phyloP scores from a whole-genome alignment of 495 filamentous ascomycete genomes.

The Penicillium antarcticum region DNA sequence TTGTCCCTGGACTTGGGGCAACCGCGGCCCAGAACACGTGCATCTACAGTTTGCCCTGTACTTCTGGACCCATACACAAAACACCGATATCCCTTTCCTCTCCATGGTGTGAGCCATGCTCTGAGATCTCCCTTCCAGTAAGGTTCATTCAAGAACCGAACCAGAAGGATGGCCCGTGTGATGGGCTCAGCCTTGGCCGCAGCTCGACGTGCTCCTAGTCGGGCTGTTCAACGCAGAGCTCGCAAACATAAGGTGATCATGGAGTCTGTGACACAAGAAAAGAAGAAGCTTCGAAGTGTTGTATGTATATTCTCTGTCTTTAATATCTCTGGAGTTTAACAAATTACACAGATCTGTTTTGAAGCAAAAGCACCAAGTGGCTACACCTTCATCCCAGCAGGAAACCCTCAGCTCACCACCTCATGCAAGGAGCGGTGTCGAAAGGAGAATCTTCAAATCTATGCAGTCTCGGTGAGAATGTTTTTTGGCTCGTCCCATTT shows the following conservation, averaged over 20 bases:
- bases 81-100: not conserved
- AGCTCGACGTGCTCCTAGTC: constrained; percentile 28
- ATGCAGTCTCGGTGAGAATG: constrained; percentile 69
- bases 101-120: constrained; percentile 4
- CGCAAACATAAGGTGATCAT: constrained; percentile 58
- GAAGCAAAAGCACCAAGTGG: constrained; percentile 63
- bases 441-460: constrained; percentile 61
- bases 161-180: constrained; percentile 36
- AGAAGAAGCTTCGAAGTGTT: constrained; percentile 55
- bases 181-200: constrained; percentile 27
- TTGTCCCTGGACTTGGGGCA: not conserved
- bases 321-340: constrained; percentile 17
- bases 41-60: not conserved
- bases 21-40: not conserved
- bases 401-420: constrained; percentile 70
- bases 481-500: not conserved
- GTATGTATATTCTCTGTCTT: constrained; percentile 38
- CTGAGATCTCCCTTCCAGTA: not conserved
- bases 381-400: constrained; percentile 80
- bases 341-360: constrained; percentile 40
- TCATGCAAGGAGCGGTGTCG: constrained; percentile 78
- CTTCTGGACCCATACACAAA: not conserved
- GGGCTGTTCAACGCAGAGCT: constrained; percentile 30
- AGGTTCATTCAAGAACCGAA: constrained; percentile 14
- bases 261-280: constrained; percentile 56